Conservation (phyloP, 768 basidiomycete species). For the Sarcodon sp. region DNA sequence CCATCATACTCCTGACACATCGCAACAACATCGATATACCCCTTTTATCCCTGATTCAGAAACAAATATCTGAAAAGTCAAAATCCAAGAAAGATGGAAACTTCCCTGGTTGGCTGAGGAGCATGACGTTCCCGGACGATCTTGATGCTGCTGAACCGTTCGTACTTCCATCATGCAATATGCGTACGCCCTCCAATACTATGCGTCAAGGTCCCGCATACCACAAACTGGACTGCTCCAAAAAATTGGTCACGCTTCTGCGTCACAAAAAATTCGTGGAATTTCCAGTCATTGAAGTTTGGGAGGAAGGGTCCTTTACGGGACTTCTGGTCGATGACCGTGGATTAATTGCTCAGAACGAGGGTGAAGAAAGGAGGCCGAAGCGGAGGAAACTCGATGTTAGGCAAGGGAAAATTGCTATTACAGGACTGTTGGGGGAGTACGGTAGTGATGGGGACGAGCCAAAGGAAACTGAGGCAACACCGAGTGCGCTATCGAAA, state of each 20-base stretch:
- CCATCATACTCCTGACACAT: constrained; percentile 51
- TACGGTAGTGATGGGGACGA: constrained; percentile 42
- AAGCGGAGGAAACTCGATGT: constrained; percentile 49
- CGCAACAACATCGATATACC: constrained; percentile 38
- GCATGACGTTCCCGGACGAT: constrained; percentile 36
- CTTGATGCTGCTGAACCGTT: constrained; percentile 42
- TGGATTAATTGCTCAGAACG: constrained; percentile 25
- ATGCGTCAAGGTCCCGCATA: constrained; percentile 21
- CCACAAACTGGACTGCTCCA: constrained; percentile 41
- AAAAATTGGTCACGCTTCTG: constrained; percentile 35
- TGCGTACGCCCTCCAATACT: constrained; percentile 29
- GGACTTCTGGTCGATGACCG: constrained; percentile 45
- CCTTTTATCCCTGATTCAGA: constrained; percentile 37
- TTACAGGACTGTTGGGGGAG: constrained; percentile 42
- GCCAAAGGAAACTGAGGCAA: constrained; percentile 18
- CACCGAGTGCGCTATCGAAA: constrained; percentile 21
- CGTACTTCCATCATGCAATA: constrained; percentile 44
- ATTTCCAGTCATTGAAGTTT: constrained; percentile 73
- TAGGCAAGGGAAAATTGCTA: constrained; percentile 38
- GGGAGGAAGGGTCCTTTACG: constrained; percentile 46
- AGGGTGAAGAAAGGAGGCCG: constrained; percentile 20
- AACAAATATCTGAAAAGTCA: constrained; percentile 27
- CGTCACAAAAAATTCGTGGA: constrained; percentile 62
- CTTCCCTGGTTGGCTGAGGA: constrained; percentile 41
- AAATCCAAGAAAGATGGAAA: constrained; percentile 30